phyloP scores from a whole-genome alignment of 352 stramenopile genomes.

The Globisporangium emineosum region DNA sequence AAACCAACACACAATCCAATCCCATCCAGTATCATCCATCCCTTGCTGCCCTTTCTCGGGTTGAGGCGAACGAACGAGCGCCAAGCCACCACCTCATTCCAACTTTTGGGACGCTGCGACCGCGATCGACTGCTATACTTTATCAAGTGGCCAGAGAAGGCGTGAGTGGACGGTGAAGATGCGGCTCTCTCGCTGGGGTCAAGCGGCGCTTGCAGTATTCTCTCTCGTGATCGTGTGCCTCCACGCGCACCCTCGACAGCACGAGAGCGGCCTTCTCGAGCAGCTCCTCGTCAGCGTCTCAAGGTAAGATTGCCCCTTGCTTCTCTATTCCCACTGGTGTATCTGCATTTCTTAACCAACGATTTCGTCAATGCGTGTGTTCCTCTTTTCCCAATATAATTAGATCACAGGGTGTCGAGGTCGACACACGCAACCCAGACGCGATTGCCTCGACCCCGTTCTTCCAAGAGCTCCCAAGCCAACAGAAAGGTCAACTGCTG shows the following conservation, averaged over 20 bases:
- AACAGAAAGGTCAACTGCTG: constrained; percentile 28
- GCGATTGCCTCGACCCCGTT: constrained; percentile 19
- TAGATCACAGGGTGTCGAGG: constrained; percentile 3
- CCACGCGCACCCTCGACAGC: not conserved
- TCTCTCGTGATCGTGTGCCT: not conserved
- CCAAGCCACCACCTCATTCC: not conserved
- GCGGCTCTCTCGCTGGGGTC: not conserved
- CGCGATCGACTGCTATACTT: not conserved
- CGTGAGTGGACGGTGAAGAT: not conserved
- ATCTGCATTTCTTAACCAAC: not conserved
- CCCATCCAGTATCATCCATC: not conserved
- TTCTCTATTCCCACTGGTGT: not conserved
- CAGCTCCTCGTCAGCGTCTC: constrained; percentile 12
- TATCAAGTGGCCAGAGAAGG: not conserved
- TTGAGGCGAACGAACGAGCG: not conserved
- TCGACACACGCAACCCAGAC: constrained; percentile 2
- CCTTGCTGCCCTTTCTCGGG: not conserved
- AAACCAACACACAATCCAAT: not conserved
- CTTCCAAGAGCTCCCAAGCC: constrained; percentile 22
- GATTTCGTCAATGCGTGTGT: constrained; percentile 3
- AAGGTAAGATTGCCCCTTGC: not conserved
- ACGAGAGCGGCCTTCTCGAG: constrained; percentile 4
- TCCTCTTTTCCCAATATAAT: not conserved
- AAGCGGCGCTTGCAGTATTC: not conserved
- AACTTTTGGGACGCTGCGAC: not conserved